Conservation (phyloP, 2,329 filamentous ascomycete species). For the Leptographium radiaticola region DNA sequence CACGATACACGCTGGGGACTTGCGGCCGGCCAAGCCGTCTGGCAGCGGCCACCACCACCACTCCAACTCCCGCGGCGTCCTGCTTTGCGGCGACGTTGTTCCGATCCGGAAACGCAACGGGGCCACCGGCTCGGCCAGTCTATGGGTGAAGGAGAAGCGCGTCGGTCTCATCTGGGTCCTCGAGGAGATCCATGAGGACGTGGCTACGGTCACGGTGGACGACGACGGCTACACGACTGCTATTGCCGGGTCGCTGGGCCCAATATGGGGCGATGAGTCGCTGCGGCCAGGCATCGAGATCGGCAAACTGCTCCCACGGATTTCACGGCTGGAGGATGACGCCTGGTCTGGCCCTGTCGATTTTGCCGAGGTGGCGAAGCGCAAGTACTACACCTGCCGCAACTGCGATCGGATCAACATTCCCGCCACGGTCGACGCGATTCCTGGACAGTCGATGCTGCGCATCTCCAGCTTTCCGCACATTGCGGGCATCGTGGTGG, state of each 20-base stretch:
- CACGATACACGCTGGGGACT: conserved; percentile 44
- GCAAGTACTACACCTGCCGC: conserved; percentile 73
- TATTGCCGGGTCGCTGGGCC: conserved; percentile 60
- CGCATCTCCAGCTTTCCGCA: conserved; percentile 90
- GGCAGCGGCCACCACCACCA: conserved; percentile 48
- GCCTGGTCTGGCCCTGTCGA: conserved; percentile 61
- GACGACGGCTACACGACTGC: conserved; percentile 61
- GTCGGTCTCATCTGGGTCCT: conserved; percentile 93
- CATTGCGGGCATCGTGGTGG: conserved; percentile 90
- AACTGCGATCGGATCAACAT: conserved; percentile 68
- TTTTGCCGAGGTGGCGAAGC: conserved; percentile 58
- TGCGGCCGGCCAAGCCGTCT: conserved; percentile 39
- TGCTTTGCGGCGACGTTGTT: conserved; percentile 94
- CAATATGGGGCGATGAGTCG: conserved; percentile 71
- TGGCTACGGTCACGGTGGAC: conserved; percentile 64
- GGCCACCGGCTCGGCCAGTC: conserved; percentile 75
- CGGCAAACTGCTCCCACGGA: conserved; percentile 63
- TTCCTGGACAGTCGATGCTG: conserved; percentile 56
- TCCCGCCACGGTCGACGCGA: conserved; percentile 67
- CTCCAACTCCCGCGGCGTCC: conserved; percentile 62
- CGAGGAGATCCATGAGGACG: conserved; percentile 93
- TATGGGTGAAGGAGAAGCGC: conserved; percentile 98
- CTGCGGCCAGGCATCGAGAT: conserved; percentile 59
- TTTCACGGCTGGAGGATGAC: conserved; percentile 64
- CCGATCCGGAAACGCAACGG: conserved; percentile 95